Conservation (phyloP, 2,329 filamentous ascomycete genomes). For the Huntiella savannae region DNA sequence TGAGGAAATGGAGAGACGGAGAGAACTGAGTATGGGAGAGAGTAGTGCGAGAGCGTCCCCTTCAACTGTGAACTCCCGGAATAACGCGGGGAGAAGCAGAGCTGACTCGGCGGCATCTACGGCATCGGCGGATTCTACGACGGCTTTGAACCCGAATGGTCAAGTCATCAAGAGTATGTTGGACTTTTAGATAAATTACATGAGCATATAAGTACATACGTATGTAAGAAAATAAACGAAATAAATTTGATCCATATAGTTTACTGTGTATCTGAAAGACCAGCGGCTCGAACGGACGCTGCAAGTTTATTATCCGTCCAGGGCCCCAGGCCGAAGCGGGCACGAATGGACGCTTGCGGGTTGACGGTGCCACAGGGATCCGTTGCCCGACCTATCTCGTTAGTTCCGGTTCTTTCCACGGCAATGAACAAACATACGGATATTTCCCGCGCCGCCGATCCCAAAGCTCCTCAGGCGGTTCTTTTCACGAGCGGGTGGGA, state of each 20-base stretch:
- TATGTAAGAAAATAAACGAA: background rate
- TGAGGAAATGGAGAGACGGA: background rate
- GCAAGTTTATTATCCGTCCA: conserved; percentile 4
- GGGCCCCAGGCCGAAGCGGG: conserved; percentile 3
- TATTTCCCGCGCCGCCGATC: conserved; percentile 23
- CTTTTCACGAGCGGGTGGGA: too few relatives aligned
- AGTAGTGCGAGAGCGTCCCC: background rate
- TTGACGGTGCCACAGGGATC: conserved; percentile 13
- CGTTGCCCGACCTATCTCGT: conserved; percentile 13
- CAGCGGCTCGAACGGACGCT: background rate
- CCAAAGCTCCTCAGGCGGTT: conserved; percentile 15
- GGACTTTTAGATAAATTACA: conserved; percentile 25
- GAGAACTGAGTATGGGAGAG: too few relatives aligned
- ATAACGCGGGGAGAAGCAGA: conserved; percentile 5
- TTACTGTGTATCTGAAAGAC: background rate
- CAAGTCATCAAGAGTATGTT: conserved; percentile 39
- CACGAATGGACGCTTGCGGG: conserved; percentile 4
- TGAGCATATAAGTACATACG: background rate
- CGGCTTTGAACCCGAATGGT: conserved; percentile 29
- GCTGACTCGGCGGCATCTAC: conserved; percentile 22
- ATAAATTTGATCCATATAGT: background rate
- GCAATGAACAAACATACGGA: conserved; percentile 16
- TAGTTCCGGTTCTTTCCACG: background rate
- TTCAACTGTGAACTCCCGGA: conserved; percentile 12
- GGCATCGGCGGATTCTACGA: conserved; percentile 24